A percentile compares a stretch with the other conserved stretches of the same genome.
Conservation (phyloP, 176 grass and related monocot species). For the Poa pratensis region DNA sequence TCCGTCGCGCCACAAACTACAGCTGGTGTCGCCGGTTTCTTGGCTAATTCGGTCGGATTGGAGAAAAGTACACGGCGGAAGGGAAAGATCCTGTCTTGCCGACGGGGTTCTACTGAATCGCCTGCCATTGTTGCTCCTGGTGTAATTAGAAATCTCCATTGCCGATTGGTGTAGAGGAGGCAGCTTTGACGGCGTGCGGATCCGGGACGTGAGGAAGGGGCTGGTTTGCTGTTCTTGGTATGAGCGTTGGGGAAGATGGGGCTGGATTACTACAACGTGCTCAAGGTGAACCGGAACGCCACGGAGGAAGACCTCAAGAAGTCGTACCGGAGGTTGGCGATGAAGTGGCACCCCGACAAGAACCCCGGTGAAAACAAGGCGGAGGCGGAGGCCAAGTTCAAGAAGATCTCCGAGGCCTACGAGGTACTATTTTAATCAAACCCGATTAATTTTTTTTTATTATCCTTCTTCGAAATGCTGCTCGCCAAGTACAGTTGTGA, state of each 20-base stretch:
- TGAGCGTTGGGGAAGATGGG: slow-evolving; percentile 68
- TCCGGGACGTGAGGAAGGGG: neutral
- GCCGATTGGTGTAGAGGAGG: neutral
- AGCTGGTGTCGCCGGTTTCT: neutral
- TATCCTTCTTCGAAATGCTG: neutral
- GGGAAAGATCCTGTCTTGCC: slow-evolving; percentile 11
- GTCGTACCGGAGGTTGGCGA: slow-evolving; percentile 73
- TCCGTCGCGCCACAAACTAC: neutral
- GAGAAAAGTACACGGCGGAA: neutral
- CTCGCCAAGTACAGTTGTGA: neutral
- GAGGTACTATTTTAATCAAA: slow-evolving; percentile 56
- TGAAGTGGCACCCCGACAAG: slow-evolving; percentile 94
- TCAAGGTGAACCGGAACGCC: slow-evolving; percentile 80
- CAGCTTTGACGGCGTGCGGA: slow-evolving; percentile 4
- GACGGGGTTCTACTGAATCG: neutral
- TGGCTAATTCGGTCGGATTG: slow-evolving; percentile 8
- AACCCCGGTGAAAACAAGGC: slow-evolving; percentile 71
- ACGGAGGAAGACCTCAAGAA: slow-evolving; percentile 91
- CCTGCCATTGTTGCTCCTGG: neutral
- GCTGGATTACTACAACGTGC: slow-evolving; percentile 87
- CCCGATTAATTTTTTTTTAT: neutral
- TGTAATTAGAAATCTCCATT: neutral
- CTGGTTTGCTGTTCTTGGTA: slow-evolving; percentile 32
- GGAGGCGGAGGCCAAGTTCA: slow-evolving; percentile 91
- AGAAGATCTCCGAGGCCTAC: slow-evolving; percentile 91